Evolutionary conservation across 306 rosid genomes (phyloP), one percentile per base, ranked within the genome.

Genomic region (Fagus crenata): DNA sequence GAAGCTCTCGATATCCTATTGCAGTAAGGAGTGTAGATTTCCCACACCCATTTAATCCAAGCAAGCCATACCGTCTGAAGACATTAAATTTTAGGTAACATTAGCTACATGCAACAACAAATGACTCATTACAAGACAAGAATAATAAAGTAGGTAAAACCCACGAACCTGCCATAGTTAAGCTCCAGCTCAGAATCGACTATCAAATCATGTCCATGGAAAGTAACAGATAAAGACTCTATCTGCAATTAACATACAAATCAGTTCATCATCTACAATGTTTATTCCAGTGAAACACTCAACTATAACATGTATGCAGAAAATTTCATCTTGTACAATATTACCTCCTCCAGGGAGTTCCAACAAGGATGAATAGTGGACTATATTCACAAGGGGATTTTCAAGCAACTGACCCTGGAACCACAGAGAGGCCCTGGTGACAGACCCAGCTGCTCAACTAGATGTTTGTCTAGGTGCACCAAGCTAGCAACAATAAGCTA

Each of bases 151-250:
- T 4, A 49, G 39, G n/a, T 7, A 54, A 54, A 15, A 54, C 72
- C 31, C 54, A 77, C 88, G 15, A 73, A 96, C 98, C 98, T 96
- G 78, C 99, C 98, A 87, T 91, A 96, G 49, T 96, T 96, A 40
- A 96, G 97, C 92, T 96, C 99, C 83, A 96, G 82, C 60, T 91
- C 98, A 55, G 97, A 82, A 84, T 96, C 99, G 61, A 96, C 98
- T 40, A 96, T 89, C 39, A 93, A 88, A 82, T 96, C 99, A 49
- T 96, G 99, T 59, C 99, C 97, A 17, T 96, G 99, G 60, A 96
- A 96, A 17, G 99, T 96, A 74, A 96, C 99, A 32, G 99, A 86
- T 35, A 96, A 82, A 59, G 99, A 93, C 76, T 96, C 98, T 75
- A 96, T 91, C 99, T 96, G 94, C 84, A 85, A 78, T 54, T 17